These are phyloP conservation scores for Radiomyces spectabilis DNA, from an alignment of 192 early-diverging fungal genomes.

Conservation along the genomic window DNA sequence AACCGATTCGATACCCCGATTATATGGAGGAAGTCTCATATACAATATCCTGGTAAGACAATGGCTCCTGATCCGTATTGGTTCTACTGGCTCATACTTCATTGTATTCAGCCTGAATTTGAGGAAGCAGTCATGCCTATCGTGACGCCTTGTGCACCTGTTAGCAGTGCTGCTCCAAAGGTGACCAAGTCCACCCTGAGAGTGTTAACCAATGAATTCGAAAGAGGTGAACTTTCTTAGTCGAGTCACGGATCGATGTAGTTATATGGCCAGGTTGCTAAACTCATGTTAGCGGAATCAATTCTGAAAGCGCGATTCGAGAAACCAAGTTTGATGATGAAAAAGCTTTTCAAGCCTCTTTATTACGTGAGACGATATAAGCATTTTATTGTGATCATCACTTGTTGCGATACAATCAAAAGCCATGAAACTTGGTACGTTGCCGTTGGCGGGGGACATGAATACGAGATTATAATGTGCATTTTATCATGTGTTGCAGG, in stretches of 20 bases:
- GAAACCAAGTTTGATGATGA: background rate
- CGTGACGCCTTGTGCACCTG: conserved; percentile 24
- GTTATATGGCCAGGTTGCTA: background rate
- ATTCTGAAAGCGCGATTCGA: background rate
- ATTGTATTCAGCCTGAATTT: conserved; percentile 6
- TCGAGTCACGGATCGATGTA: too few species aligned
- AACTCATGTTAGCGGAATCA: background rate
- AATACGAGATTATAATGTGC: too few species aligned
- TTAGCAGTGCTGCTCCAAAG: conserved; percentile 8
- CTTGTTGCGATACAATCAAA: conserved; percentile 1
- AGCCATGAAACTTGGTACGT: conserved; percentile 19
- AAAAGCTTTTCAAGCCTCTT: conserved; percentile 11
- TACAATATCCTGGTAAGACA: conserved; percentile 2
- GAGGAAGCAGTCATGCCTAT: conserved; percentile 15
- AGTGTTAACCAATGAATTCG: conserved; percentile 10
- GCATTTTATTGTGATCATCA: conserved; percentile 10
- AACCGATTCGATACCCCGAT: conserved; percentile 1
- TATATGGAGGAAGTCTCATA: background rate
- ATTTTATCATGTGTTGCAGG: background rate
- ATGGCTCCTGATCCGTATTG: background rate
- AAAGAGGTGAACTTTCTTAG: conserved; percentile 6
- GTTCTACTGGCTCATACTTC: background rate
- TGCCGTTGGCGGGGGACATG: background rate
- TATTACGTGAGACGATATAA: conserved; percentile 4
- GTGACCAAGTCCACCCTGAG: conserved; percentile 14